Evolutionary conservation across 345 rosid species (phyloP).

Genomic region (Salix brachista): DNA sequence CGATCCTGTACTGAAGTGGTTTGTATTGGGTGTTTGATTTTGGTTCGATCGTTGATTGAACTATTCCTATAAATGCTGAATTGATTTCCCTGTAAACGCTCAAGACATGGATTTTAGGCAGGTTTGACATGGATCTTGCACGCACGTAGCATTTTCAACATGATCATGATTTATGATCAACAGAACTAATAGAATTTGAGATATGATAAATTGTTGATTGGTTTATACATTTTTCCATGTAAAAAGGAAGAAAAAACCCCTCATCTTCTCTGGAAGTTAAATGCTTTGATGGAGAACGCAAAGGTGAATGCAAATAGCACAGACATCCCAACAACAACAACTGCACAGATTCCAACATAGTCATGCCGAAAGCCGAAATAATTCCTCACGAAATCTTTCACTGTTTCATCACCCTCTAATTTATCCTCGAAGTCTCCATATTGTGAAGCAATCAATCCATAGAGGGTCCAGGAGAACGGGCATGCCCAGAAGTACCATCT

Average conservation of each 20-base stretch:
- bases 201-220: not conserved
- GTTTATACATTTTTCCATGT: not conserved
- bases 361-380: conserved; percentile 61
- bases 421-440: conserved; percentile 42
- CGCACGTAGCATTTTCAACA: not conserved
- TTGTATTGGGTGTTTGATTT: not conserved
- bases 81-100: too few species aligned
- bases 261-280: conserved; percentile 76
- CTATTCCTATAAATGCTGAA: too few species aligned
- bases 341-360: conserved; percentile 50
- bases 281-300: conserved; percentile 60
- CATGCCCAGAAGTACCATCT: conserved; percentile 64
- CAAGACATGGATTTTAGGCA: not conserved
- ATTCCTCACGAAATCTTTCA: conserved; percentile 45
- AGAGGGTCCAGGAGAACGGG: conserved; percentile 53
- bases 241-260: not conserved
- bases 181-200: not conserved
- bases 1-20: not conserved
- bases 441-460: conserved; percentile 53
- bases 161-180: not conserved
- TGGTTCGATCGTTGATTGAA: not conserved
- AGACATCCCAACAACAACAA: conserved; percentile 41
- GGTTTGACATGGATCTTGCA: not conserved
- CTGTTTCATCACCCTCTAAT: conserved; percentile 43
- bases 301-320: conserved; percentile 60